These are phyloP conservation scores for Setomelanomma holmii DNA, from an alignment of 2,329 filamentous ascomycete species.

Conservation along the genomic window DNA sequence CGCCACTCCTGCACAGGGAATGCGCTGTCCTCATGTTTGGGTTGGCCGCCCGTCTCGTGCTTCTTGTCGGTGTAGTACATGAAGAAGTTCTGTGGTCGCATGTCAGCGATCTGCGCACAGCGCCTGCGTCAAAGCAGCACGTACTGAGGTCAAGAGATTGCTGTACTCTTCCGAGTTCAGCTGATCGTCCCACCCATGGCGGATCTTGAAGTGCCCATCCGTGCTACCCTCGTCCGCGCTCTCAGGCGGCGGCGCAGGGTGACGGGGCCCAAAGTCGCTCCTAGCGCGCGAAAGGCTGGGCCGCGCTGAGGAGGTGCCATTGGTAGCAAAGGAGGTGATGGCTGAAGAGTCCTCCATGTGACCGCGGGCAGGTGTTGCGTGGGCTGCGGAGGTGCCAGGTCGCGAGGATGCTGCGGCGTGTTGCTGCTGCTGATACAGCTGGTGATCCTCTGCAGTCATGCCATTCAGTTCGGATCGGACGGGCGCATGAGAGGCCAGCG, in stretches of 20 bases:
- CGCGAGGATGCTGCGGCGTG: conserved; percentile 25
- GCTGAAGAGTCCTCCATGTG: conserved; percentile 29
- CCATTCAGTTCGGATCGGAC: conserved; percentile 26
- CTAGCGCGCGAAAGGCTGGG: conserved; percentile 60
- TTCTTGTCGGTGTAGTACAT: conserved; percentile 99
- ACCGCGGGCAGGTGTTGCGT: conserved; percentile 19
- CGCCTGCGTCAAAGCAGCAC: too few species aligned
- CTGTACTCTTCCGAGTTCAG: conserved; percentile 91
- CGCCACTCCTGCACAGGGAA: conserved; percentile 87
- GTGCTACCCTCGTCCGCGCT: conserved; percentile 51
- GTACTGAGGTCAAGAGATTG: conserved; percentile 80
- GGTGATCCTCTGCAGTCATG: conserved; percentile 14
- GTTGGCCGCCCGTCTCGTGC: conserved; percentile 91
- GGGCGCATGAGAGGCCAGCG: conserved; percentile 38
- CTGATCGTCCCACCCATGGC: conserved; percentile 92
- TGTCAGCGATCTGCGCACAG: conserved; percentile 14
- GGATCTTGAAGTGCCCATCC: conserved; percentile 64
- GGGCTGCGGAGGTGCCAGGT: conserved; percentile 35
- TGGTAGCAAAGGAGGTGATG: conserved; percentile 60
- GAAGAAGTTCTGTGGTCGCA: conserved; percentile 77
- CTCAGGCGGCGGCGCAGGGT: conserved; percentile 29
- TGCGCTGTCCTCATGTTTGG: conserved; percentile 64
- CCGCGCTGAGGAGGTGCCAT: conserved; percentile 52
- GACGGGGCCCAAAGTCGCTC: conserved; percentile 66
- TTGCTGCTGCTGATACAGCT: conserved; percentile 18